Evolutionary conservation across 2,329 filamentous ascomycete genomes (phyloP), one percentile per base, ranked within the genome.

Genomic region (Huntiella decipiens): DNA sequence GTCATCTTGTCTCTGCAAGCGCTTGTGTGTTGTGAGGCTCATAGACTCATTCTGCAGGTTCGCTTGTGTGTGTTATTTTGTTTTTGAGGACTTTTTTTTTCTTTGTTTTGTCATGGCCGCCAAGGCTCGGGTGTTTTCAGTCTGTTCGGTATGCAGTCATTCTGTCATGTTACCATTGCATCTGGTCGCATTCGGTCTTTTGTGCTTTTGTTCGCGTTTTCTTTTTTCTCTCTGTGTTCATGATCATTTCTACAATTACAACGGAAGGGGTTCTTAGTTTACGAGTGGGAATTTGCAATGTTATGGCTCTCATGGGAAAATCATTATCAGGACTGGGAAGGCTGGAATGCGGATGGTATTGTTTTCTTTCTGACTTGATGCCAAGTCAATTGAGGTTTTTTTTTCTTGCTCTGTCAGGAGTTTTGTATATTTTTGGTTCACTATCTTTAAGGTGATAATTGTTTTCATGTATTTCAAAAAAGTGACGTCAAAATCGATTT

Each of bases 321-420:
- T 16, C 19, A 38, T 45, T 22, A 45, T 45, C 22, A 45, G 43
- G 43, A 45, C 43, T 31, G 43, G 43, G 43, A 45, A 45, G 43
- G 43, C 35, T 45, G 43, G 43, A 45, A 45, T 45, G 43, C 43
- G 43, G 43, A 45, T 47, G 37, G 45, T 36, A 33, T 43, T 47
- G 28, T 45, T 45, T 45, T 45, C 34, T 45, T 46, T 31, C 34
- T 35, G 17, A 4, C n/a, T 41, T 34, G 37, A 16, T 46, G 37
- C 44, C 38, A 45, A 19, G 17, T 45, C 19, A 43, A 43, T 13
- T 34, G 33, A 32, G 33, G 41, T 19, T 38, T 38, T 38, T 38
- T 28, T 45, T 38, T 38, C 19, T 45, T 17, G 40, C 16, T 43
- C 17, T 19, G 17, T 19, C 17, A 19, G 17, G 17, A 19, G 17